These are phyloP conservation scores for Hansenula sp. DNA, from an alignment of 1,139 yeast species.

Conservation along the genomic window DNA sequence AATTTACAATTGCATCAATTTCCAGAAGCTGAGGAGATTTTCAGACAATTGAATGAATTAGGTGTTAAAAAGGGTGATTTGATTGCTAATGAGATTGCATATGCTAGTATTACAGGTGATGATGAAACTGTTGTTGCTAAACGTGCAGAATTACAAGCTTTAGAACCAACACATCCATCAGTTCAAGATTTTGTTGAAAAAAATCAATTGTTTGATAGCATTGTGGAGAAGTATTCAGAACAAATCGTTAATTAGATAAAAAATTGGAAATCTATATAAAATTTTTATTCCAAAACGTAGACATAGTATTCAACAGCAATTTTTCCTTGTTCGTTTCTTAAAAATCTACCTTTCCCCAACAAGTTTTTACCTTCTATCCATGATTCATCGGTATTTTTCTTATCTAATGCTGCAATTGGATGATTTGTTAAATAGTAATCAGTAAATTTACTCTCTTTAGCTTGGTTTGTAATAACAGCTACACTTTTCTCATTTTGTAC, in stretches of 20 bases:
- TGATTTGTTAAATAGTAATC: constrained; percentile 45
- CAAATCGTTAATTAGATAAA: constrained; percentile 13
- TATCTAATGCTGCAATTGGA: constrained; percentile 40
- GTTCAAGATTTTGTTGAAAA: constrained; percentile 50
- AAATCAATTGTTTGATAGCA: constrained; percentile 49
- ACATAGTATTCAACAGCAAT: constrained; percentile 49
- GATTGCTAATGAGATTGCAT: constrained; percentile 55
- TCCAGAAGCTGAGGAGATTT: constrained; percentile 42
- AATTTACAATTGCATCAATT: constrained; percentile 42
- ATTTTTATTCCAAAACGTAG: constrained; percentile 24
- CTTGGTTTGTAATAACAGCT: constrained; percentile 32
- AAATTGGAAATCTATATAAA: neutral
- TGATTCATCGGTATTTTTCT: constrained; percentile 36
- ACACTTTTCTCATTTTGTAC: constrained; percentile 32
- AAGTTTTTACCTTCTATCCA: constrained; percentile 46
- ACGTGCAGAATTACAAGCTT: constrained; percentile 35
- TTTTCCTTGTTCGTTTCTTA: constrained; percentile 38
- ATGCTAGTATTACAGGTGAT: constrained; percentile 44
- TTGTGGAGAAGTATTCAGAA: constrained; percentile 48
- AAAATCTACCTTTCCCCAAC: constrained; percentile 52
- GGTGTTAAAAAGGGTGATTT: constrained; percentile 41
- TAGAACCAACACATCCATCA: constrained; percentile 46
- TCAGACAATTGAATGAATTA: constrained; percentile 39
- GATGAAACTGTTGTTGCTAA: constrained; percentile 17
- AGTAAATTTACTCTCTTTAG: constrained; percentile 31